phyloP scores from a whole-genome alignment of 306 rosid species.

The Sicyos edulis region DNA sequence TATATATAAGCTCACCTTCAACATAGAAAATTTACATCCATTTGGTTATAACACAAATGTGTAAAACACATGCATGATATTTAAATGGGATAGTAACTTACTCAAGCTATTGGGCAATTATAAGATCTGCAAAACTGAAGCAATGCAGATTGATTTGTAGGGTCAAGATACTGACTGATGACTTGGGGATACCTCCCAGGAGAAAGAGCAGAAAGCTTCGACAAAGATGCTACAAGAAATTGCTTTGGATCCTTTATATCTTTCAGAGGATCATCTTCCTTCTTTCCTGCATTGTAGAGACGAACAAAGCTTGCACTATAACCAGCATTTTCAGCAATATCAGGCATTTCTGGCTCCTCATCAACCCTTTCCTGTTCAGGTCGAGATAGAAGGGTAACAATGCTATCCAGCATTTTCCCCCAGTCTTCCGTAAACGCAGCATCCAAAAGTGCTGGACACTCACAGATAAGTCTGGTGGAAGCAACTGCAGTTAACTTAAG shows the following conservation, averaged over 20 bases:
- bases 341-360: slow-evolving; percentile 89
- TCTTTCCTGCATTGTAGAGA: slow-evolving; percentile 89
- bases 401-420: slow-evolving; percentile 94
- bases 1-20: too few species aligned
- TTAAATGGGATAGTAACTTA: slow-evolving; percentile 27
- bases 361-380: slow-evolving; percentile 83
- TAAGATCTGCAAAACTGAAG: slow-evolving; percentile 67
- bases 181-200: slow-evolving; percentile 68
- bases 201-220: slow-evolving; percentile 50
- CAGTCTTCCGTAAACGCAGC: slow-evolving; percentile 56
- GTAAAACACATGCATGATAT: too few species aligned
- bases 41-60: too few species aligned
- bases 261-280: slow-evolving; percentile 82
- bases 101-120: slow-evolving; percentile 55
- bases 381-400: slow-evolving; percentile 79
- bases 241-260: slow-evolving; percentile 71
- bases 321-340: slow-evolving; percentile 78
- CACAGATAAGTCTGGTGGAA: slow-evolving; percentile 76
- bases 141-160: slow-evolving; percentile 70
- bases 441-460: slow-evolving; percentile 65
- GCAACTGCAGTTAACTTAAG: slow-evolving; percentile 84
- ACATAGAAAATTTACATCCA: too few species aligned
- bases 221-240: slow-evolving; percentile 58
- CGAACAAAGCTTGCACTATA: slow-evolving; percentile 81
- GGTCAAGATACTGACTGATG: slow-evolving; percentile 66